Evolutionary conservation across 2,329 filamentous ascomycete species (phyloP), one percentile per base, ranked within the genome.

Genomic region (Colletotrichum paranaense): DNA sequence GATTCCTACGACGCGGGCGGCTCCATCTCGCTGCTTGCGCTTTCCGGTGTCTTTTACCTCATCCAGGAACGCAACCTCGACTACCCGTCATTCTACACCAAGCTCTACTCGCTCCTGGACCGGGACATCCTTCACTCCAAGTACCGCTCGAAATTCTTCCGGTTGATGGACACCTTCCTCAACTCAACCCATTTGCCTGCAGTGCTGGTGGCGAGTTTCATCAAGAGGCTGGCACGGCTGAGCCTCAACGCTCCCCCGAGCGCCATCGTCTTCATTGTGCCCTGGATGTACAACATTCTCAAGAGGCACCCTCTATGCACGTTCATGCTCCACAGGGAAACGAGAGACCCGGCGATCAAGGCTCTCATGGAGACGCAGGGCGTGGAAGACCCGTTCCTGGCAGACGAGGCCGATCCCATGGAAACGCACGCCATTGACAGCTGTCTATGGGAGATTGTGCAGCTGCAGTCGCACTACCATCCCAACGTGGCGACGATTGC

Each of bases 271-370:
- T 92, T 92, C 67, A 92, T 98, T 58, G 88, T 98, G 11, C 97
- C 97, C 0, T 98, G 95, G 92, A 92, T 96, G 64, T 99, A 99
- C 87, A 99, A 99, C 83, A 89, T 98, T 77, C 89, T 99, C 81
- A 97, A 94, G 82, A 90, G 90, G 76, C 97, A 99, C 81, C 96
- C 96, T 1, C 91, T 92, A 1, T 97, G 95, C 80, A 97, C 96
- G 0, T 98, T 98, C 79, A 97, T 99, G 95, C 90, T 99, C 76
- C 97, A 99, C 82, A 92, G 97, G 67, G 91, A 91, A 72, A 86
- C 89, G 49, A 88, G 87, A 60, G 90, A 91, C 55, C 80, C 87
- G 1, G 88, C 91, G 65, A 84, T 86, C 62, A 90, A 89, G 77
- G 88, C 88, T 66, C 79, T 87, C 63, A 84, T 95, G 26, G 89